Evolutionary conservation across 345 rosid genomes (phyloP).

Genomic region (Populus ilicifolia): DNA sequence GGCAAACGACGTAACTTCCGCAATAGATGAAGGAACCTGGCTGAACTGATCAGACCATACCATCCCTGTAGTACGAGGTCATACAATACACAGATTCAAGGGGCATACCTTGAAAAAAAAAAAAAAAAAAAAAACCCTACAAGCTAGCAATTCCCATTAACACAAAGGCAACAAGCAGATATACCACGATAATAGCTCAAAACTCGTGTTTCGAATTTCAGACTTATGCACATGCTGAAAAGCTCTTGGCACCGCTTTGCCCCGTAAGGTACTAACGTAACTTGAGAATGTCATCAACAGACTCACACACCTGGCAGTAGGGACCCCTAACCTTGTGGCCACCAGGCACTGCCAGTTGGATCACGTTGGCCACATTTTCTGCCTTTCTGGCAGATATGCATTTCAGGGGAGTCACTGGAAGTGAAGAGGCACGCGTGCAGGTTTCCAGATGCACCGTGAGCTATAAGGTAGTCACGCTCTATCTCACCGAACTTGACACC

Average conservation of each 20-base stretch:
- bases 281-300: constrained; percentile 58
- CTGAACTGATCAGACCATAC: not conserved
- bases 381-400: constrained; percentile 69
- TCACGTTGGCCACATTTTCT: constrained; percentile 55
- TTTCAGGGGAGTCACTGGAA: constrained; percentile 68
- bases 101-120: not conserved
- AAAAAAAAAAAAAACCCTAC: not conserved
- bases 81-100: not conserved
- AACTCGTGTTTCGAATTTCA: constrained; percentile 55
- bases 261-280: constrained; percentile 54
- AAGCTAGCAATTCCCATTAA: not conserved
- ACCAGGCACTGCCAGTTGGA: constrained; percentile 48
- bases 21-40: not conserved
- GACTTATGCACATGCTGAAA: constrained; percentile 73
- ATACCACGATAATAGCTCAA: constrained; percentile 26
- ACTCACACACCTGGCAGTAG: constrained; percentile 56
- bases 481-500: constrained; percentile 91
- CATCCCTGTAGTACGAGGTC: not conserved
- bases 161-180: not conserved
- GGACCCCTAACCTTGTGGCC: constrained; percentile 83
- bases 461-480: constrained; percentile 88
- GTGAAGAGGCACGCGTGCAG: constrained; percentile 80
- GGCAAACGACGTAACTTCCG: not conserved
- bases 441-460: constrained; percentile 80
- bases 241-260: constrained; percentile 80